phyloP scores from a whole-genome alignment of 73 alveolate genomes.

The Blepharisma stoltei region DNA sequence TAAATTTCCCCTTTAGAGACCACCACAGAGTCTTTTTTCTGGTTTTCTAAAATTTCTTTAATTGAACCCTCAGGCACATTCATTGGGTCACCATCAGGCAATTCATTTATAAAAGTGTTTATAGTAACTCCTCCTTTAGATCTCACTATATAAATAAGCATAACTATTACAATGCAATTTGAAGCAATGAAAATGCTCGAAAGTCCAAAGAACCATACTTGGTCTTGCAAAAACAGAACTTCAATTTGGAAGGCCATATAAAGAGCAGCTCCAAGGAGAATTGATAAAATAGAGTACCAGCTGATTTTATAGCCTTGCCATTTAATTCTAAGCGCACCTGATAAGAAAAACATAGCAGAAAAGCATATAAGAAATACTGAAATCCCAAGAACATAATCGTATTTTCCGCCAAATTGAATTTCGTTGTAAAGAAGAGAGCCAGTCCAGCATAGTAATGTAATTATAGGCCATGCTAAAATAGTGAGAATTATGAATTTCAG shows the following conservation, averaged over 20 bases:
- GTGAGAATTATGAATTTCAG: slow-evolving; percentile 18
- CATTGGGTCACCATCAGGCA: neutral
- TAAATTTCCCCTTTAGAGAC: slow-evolving; percentile 43
- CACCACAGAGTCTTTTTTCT: slow-evolving; percentile 35
- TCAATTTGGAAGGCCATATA: slow-evolving; percentile 40
- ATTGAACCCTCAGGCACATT: slow-evolving; percentile 26
- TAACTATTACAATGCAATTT: slow-evolving; percentile 40
- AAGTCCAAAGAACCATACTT: slow-evolving; percentile 47
- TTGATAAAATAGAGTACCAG: slow-evolving; percentile 3
- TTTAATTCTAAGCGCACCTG: slow-evolving; percentile 48
- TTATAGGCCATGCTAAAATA: neutral
- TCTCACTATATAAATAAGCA: slow-evolving; percentile 37
- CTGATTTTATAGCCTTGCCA: slow-evolving; percentile 51
- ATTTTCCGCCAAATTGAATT: neutral
- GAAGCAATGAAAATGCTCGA: slow-evolving; percentile 53
- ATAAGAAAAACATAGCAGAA: slow-evolving; percentile 40
- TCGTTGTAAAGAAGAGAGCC: neutral
- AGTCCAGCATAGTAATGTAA: neutral
- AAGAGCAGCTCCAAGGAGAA: slow-evolving; percentile 27
- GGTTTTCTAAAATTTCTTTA: slow-evolving; percentile 43
- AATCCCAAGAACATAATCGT: slow-evolving; percentile 19
- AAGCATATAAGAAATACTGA: slow-evolving; percentile 10
- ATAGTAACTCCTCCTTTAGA: slow-evolving; percentile 43
- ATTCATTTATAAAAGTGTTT: slow-evolving; percentile 32
- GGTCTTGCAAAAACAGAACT: slow-evolving; percentile 37